These are phyloP conservation scores for Macadamia tetraphylla DNA, from an alignment of 164 flowering plant species.

Conservation along the genomic window DNA sequence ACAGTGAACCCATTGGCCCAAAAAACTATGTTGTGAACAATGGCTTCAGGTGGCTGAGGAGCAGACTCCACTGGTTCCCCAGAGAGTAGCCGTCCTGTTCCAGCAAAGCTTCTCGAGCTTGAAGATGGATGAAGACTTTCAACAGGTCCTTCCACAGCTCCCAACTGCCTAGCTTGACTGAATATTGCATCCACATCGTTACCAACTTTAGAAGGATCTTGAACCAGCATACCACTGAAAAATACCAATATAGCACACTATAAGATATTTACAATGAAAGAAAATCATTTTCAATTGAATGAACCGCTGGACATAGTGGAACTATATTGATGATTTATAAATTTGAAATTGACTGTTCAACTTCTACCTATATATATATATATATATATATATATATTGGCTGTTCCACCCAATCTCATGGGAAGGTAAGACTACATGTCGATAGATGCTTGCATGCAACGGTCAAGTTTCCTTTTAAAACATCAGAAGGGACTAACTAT, in stretches of 20 bases:
- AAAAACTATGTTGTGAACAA: conserved; percentile 53
- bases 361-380: too few species aligned
- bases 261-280: neutral
- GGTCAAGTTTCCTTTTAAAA: too few species aligned
- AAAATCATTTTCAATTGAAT: neutral
- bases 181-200: conserved; percentile 82
- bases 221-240: conserved; percentile 90
- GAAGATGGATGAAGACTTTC: conserved; percentile 53
- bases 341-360: too few species aligned
- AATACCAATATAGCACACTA: neutral
- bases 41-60: conserved; percentile 49
- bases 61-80: conserved; percentile 57
- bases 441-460: too few species aligned
- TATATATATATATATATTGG: too few species aligned
- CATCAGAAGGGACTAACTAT: too few species aligned
- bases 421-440: too few species aligned
- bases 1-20: conserved; percentile 92
- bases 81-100: conserved; percentile 65
- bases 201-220: conserved; percentile 61
- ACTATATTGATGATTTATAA: too few species aligned
- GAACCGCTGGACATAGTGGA: neutral
- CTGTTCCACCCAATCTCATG: too few species aligned
- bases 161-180: conserved; percentile 75
- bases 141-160: conserved; percentile 69
- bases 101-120: conserved; percentile 66